Base-by-base conservation (phyloP, 257 asterid species). In the Anisodus acutangulus region DNA sequence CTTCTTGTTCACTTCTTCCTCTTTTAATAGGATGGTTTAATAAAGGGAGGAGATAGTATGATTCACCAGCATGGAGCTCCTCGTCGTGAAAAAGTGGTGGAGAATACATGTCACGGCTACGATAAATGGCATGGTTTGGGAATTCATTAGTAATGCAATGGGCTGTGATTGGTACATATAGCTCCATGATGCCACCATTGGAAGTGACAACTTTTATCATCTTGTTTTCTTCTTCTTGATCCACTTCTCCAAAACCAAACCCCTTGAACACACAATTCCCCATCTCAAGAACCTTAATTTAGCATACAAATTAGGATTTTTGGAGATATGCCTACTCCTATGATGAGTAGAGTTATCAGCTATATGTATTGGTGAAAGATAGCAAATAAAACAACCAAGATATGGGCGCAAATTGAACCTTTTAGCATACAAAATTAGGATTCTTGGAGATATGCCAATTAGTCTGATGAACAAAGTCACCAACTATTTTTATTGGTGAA, bases 141-240 rank as follows among this genome's bases (percentile, higher is more conserved):
- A 90, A 90, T 68, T 91, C 92, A 86, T 85, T 82, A 88, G 92
- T 90, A 85, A 91, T 88, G 90, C 85, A 87, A 69, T 87, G 90
- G 51, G 90, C 93, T 22, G 88, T 87, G 85, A 91, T 88, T 82
- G 95, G 95, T 15, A 91, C 87, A 79, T 88, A 86, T 1, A 91
- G 90, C 86, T 90, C 95, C 93, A 92, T 89, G 9, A 90, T 59
- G 74, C 91, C 90, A 47, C 93, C 92, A 82, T 12, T 85, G 31
- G 90, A 83, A 0, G 92, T 92, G 12, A 88, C 89, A 79, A 88
- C 88, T 78, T 82, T 89, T 41, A 86, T 88, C 85, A 86, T 81
- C 80, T 37, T 68, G 16, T 83, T 57, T 66, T 60, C 76, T n/a
- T 62, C 58, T 81, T 62, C 70, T 10, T 85, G 81, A 22, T 85